Percentiles rank a stretch among this genome's conserved stretches.
These are phyloP conservation scores for Solanum hybrid DNA, from an alignment of 305 asterid species.

Conservation along the genomic window DNA sequence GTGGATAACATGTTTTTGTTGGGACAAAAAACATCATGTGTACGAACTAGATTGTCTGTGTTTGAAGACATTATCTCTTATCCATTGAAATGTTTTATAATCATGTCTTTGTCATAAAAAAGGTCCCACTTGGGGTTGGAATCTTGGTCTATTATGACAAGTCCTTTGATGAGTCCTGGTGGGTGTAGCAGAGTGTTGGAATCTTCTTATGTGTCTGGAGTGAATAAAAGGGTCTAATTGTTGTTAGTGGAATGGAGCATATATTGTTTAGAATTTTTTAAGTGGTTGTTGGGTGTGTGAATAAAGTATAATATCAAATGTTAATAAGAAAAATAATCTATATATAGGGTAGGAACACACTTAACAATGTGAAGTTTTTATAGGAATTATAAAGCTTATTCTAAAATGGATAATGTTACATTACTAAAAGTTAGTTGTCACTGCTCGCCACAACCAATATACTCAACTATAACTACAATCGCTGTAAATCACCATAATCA, in stretches of 20 bases:
- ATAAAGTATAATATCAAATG: not conserved
- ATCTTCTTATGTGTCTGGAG: not conserved
- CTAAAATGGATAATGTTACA: not conserved
- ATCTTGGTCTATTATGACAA: not conserved
- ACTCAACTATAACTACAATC: not conserved
- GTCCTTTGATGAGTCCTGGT: not conserved
- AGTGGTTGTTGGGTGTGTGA: not conserved
- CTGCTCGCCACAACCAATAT: not conserved
- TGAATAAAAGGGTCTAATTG: not conserved
- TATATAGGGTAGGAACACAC: not conserved
- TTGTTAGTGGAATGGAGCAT: not conserved
- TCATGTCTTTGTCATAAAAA: not conserved
- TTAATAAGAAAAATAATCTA: not conserved
- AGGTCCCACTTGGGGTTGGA: conserved; percentile 5
- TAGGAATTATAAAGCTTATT: not conserved
- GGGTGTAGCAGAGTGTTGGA: not conserved
- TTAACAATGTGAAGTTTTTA: not conserved
- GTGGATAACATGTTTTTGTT: not conserved
- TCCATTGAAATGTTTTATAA: not conserved
- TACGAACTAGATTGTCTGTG: not conserved
- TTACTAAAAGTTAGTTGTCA: not conserved
- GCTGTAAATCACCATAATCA: not conserved
- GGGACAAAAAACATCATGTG: not conserved
- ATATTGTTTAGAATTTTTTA: not conserved
- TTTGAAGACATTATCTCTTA: conserved; percentile 3